These are phyloP conservation scores for Suhomyces terraborum DNA, from an alignment of 1,139 yeast genomes.

Conservation along the genomic window DNA sequence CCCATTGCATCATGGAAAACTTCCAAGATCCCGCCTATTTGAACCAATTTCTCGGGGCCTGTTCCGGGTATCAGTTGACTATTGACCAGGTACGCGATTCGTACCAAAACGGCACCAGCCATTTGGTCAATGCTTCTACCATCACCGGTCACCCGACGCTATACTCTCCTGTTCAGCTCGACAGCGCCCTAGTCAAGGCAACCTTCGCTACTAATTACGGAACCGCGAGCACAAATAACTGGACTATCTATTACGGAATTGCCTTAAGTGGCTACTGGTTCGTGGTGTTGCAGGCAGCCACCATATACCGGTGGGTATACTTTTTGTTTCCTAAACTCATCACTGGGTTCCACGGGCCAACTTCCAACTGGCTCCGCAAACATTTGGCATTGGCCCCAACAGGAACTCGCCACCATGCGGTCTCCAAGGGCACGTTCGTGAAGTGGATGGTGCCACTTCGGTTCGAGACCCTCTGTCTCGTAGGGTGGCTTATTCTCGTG, in stretches of 20 bases:
- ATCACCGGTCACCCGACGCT: conserved; percentile 31
- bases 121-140: conserved; percentile 29
- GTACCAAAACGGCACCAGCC: conserved; percentile 40
- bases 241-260: conserved; percentile 50
- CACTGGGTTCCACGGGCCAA: conserved; percentile 28
- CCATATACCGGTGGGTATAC: conserved; percentile 36
- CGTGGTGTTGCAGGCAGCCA: conserved; percentile 44
- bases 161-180: conserved; percentile 32
- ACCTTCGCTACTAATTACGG: conserved; percentile 42
- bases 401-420: conserved; percentile 42
- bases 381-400: conserved; percentile 52
- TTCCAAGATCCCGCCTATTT: conserved; percentile 29
- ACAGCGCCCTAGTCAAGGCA: conserved; percentile 25
- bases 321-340: conserved; percentile 40
- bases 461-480: conserved; percentile 42
- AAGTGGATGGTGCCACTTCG: conserved; percentile 60
- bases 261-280: conserved; percentile 53
- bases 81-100: conserved; percentile 30
- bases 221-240: conserved; percentile 43
- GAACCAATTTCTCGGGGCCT: conserved; percentile 22
- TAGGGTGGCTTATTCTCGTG: conserved; percentile 48
- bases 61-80: conserved; percentile 28
- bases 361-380: conserved; percentile 43
- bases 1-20: conserved; percentile 33
- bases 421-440: conserved; percentile 30